Percentiles rank a stretch among this genome's conserved stretches.
phyloP scores from a whole-genome alignment of 768 basidiomycete genomes.

The Suillus americanus region DNA sequence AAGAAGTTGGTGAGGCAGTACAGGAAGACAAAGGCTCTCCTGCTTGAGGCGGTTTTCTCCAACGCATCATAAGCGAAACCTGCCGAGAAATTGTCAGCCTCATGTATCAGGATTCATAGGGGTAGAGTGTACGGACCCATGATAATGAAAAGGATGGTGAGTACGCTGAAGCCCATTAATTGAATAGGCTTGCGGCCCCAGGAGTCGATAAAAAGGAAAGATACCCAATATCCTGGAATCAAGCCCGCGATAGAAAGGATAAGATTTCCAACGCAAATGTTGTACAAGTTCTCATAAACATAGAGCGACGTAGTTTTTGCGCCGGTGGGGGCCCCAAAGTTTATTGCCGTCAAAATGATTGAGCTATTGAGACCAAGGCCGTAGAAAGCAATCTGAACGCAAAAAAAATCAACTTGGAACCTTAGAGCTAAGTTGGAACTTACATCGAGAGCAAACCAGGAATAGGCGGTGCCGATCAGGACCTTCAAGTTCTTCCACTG shows the following conservation, averaged over 20 bases:
- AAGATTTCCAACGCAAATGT: conserved; percentile 73
- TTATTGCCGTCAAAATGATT: conserved; percentile 72
- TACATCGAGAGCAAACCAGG: conserved; percentile 88
- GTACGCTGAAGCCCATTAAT: conserved; percentile 69
- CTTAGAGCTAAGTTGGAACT: conserved; percentile 23
- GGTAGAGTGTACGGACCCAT: conserved; percentile 54
- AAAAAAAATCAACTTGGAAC: conserved; percentile 1
- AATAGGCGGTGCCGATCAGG: conserved; percentile 76
- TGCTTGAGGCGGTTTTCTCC: conserved; percentile 38
- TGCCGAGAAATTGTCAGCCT: conserved; percentile 22
- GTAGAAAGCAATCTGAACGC: conserved; percentile 75
- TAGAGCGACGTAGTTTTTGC: conserved; percentile 29
- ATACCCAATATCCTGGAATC: conserved; percentile 70
- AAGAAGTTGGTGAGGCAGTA: conserved; percentile 87
- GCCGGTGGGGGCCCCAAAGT: conserved; percentile 45
- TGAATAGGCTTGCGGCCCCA: conserved; percentile 87
- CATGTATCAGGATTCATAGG: not conserved
- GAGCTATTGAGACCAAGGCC: conserved; percentile 84
- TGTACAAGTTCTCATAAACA: conserved; percentile 59
- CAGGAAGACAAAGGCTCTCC: conserved; percentile 72
- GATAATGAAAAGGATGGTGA: conserved; percentile 64
- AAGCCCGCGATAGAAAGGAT: conserved; percentile 76
- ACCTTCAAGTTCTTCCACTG: conserved; percentile 80
- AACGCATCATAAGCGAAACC: conserved; percentile 69
- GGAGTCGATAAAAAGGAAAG: conserved; percentile 64